phyloP scores from a whole-genome alignment of 2,329 filamentous ascomycete genomes.

The Helminthosporium solani region DNA sequence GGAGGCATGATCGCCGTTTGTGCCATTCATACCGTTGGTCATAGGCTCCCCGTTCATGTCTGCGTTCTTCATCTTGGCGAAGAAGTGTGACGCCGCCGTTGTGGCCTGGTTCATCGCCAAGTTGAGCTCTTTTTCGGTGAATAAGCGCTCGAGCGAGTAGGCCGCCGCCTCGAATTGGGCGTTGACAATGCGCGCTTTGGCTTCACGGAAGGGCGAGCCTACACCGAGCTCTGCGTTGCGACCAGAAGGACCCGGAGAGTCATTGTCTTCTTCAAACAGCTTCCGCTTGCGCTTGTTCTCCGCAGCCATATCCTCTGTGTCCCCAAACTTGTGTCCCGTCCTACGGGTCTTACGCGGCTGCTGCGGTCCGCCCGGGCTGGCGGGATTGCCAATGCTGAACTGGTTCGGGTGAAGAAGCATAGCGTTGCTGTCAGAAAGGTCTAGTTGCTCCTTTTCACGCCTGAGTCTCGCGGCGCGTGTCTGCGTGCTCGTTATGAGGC shows the following conservation, averaged over 20 bases:
- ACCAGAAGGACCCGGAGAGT: slow-evolving; percentile 57
- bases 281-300: slow-evolving; percentile 61
- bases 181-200: slow-evolving; percentile 53
- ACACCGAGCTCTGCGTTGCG: slow-evolving; percentile 51
- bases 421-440: slow-evolving; percentile 66
- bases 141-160: slow-evolving; percentile 64
- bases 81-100: slow-evolving; percentile 58
- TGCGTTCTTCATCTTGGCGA: slow-evolving; percentile 54
- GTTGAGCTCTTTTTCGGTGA: slow-evolving; percentile 66
- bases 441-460: slow-evolving; percentile 66
- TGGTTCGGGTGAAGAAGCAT: slow-evolving; percentile 65
- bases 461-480: slow-evolving; percentile 59
- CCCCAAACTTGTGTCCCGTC: slow-evolving; percentile 57
- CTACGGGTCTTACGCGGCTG: slow-evolving; percentile 64
- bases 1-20: slow-evolving; percentile 39
- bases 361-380: slow-evolving; percentile 61
- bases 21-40: slow-evolving; percentile 37
- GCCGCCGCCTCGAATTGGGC: slow-evolving; percentile 59
- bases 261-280: slow-evolving; percentile 56
- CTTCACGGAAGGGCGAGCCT: slow-evolving; percentile 53
- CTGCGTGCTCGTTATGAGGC: slow-evolving; percentile 59
- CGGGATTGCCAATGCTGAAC: slow-evolving; percentile 65
- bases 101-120: slow-evolving; percentile 63
- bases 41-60: slow-evolving; percentile 29
- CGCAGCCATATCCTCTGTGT: slow-evolving; percentile 49